Base-by-base conservation (phyloP, 2,329 filamentous ascomycete species). In the Trichoderma breve region DNA sequence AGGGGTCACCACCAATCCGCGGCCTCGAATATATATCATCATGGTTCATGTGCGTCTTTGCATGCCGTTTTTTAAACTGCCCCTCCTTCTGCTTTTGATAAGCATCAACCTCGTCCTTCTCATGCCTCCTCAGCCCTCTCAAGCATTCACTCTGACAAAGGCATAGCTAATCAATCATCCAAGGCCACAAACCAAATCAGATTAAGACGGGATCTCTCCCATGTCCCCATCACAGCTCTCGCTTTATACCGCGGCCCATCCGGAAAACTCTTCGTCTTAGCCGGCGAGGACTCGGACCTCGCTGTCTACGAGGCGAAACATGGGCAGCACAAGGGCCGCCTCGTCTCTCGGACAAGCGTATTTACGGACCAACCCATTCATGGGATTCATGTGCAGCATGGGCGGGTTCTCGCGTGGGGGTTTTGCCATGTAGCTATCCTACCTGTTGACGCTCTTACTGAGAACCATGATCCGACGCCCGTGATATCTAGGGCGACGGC, bases 361-460 rank as follows among this genome's bases (percentile, higher is more conserved):
- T 95, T 96, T 77, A 77, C 81, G 18, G 85, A 85, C n/a, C 92
- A 95, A 78, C 84, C 89, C 3, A 89, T 96, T 65, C 93, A 96
- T 80, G 93, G 93, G 3, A 89, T 95, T 69, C 81, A 84, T n/a
- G 81, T 89, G 77, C 66, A 79, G 75, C 72, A 73, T 26, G n/a
- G n/a, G 15, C 76, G 8, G 76, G 81, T 55, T 74, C 83, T 95
- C 6, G 81, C 91, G 18, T 97, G 93, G 93, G 94, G 94, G 51
- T 91, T 90, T 2, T 84, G 85, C 18, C 87, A 84, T 2, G 81
- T 93, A n/a, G 87, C 83, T 3, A 67, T 74, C 47, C 68, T 87
- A 18, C 73, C 82, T 21, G 74, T 76, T 43, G 65, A 79, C 34
- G 73, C 73, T 8, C 43, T 60, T 26, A 78, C 73, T 74, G 73